Percentiles rank a stretch among this genome's conserved stretches.
These are phyloP conservation scores for Tolypocladium sp. DNA, from an alignment of 2,329 filamentous ascomycete species.

Conservation along the genomic window DNA sequence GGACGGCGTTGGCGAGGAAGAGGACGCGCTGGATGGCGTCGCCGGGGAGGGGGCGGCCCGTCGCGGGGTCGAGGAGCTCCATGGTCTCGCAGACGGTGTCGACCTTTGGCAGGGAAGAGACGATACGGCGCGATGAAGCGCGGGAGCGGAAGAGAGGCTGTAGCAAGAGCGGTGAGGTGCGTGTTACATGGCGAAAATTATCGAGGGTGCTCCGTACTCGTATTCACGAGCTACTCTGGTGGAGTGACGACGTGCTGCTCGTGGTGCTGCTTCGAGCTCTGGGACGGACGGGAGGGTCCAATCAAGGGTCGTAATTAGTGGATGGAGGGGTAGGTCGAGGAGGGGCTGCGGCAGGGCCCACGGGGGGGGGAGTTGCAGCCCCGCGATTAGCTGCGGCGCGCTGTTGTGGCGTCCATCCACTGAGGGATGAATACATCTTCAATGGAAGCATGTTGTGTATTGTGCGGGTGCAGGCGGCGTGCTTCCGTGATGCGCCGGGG, in stretches of 20 bases:
- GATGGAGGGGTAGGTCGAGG: background rate
- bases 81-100: constrained; percentile 26
- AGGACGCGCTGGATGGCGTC: constrained; percentile 81
- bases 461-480: no score
- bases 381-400: background rate
- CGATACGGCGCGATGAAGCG: background rate
- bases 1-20: constrained; percentile 64
- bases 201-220: background rate
- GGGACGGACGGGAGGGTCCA: background rate
- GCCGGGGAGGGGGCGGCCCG: constrained; percentile 55
- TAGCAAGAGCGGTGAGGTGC: background rate
- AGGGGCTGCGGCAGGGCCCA: no score
- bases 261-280: background rate
- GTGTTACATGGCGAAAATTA: background rate
- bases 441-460: no score
- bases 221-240: background rate
- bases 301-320: background rate
- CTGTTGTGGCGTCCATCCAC: no score
- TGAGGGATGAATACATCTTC: no score
- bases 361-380: background rate
- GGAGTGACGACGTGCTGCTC: background rate
- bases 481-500: no score
- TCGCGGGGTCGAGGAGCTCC: constrained; percentile 62
- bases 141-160: background rate
- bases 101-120: background rate